Evolutionary conservation across 2,329 filamentous ascomycete species (phyloP).

Genomic region (Xylariales sp.): DNA sequence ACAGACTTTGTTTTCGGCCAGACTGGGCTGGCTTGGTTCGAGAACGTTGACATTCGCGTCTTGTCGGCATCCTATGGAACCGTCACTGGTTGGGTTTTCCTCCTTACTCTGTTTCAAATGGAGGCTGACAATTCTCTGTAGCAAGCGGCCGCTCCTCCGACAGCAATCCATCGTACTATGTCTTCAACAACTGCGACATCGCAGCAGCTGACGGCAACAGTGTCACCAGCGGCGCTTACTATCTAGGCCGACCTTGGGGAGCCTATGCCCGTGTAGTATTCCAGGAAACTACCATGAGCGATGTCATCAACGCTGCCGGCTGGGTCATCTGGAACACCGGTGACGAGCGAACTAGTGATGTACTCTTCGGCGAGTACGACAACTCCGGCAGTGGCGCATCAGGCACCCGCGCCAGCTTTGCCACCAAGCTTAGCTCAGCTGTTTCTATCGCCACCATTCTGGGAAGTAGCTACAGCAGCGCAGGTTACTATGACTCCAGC

Average conservation of each 20-base stretch:
- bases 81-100: slow-evolving; percentile 31
- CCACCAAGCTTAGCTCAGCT: slow-evolving; percentile 28
- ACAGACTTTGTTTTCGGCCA: slow-evolving; percentile 47
- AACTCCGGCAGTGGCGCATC: slow-evolving; percentile 53
- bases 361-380: slow-evolving; percentile 53
- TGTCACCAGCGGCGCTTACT: slow-evolving; percentile 35
- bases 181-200: slow-evolving; percentile 38
- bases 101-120: neutral
- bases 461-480: slow-evolving; percentile 12
- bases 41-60: slow-evolving; percentile 34
- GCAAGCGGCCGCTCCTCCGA: slow-evolving; percentile 35
- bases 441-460: slow-evolving; percentile 28
- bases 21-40: slow-evolving; percentile 36
- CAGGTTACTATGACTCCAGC: slow-evolving; percentile 16
- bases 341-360: slow-evolving; percentile 42
- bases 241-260: slow-evolving; percentile 45
- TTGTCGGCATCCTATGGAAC: slow-evolving; percentile 29
- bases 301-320: slow-evolving; percentile 53
- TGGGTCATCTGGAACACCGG: slow-evolving; percentile 50
- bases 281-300: slow-evolving; percentile 42
- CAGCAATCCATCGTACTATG: slow-evolving; percentile 33
- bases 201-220: slow-evolving; percentile 30
- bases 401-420: slow-evolving; percentile 45
- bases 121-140: slow-evolving; percentile 9
- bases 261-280: slow-evolving; percentile 42